Conservation (phyloP, 306 rosid genomes). For the Betula pendula region DNA sequence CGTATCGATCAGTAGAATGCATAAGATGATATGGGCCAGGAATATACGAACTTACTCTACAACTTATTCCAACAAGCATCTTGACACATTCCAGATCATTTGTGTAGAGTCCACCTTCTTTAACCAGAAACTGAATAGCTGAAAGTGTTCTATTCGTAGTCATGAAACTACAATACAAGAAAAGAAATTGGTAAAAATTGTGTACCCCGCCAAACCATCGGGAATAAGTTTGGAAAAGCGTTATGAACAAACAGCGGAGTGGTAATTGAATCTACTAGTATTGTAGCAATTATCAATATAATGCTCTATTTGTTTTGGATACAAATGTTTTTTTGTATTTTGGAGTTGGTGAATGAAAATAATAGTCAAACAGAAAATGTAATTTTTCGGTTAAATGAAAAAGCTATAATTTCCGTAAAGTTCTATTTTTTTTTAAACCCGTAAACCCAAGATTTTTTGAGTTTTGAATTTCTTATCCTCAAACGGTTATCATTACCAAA, state of each 20-base stretch:
- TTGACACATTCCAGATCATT: conserved; percentile 79
- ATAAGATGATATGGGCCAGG: too few relatives aligned
- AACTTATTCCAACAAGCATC: conserved; percentile 95
- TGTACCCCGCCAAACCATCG: not conserved
- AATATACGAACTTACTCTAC: conserved; percentile 62
- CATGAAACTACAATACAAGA: conserved; percentile 57
- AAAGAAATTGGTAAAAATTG: conserved; percentile 15
- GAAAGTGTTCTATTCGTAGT: conserved; percentile 86
- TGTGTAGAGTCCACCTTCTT: conserved; percentile 84
- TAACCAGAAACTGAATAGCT: conserved; percentile 84
- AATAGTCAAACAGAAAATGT: too few relatives aligned
- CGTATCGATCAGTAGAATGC: conserved; percentile 11
- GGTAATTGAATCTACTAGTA: not conserved
- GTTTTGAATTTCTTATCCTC: too few relatives aligned
- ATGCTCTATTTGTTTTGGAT: too few relatives aligned
- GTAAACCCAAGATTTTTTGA: too few relatives aligned
- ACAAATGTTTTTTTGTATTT: too few relatives aligned
- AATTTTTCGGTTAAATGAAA: too few relatives aligned
- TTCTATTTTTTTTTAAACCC: too few relatives aligned
- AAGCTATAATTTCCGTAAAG: too few relatives aligned
- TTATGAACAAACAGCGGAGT: not conserved
- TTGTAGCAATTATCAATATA: not conserved
- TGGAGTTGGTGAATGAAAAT: too few relatives aligned
- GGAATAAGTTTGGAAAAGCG: not conserved
- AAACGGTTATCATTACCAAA: too few relatives aligned